phyloP scores from a whole-genome alignment of 164 flowering plant genomes.

The Nymphaea thermarum region DNA sequence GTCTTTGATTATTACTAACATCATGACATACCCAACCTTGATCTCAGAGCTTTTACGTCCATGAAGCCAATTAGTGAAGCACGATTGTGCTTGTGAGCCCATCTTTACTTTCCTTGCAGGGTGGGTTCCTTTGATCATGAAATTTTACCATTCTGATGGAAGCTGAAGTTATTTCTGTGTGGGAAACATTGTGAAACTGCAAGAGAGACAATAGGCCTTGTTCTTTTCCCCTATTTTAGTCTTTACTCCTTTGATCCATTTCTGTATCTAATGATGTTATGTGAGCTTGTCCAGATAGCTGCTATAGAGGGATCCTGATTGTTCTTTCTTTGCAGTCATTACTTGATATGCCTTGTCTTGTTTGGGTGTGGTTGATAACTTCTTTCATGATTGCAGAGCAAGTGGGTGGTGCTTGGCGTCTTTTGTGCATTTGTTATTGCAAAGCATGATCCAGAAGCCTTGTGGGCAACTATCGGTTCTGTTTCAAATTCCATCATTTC shows the following conservation, averaged over 20 bases:
- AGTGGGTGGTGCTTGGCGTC: slow-evolving; percentile 62
- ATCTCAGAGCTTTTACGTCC: too few species aligned
- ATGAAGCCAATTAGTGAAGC: too few species aligned
- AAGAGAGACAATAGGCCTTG: neutral
- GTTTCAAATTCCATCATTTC: slow-evolving; percentile 51
- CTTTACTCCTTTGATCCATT: neutral
- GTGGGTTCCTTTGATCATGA: too few species aligned
- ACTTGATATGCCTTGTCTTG: neutral
- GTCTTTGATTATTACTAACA: too few species aligned
- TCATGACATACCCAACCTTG: too few species aligned
- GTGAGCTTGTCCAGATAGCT: neutral
- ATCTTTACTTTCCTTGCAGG: too few species aligned
- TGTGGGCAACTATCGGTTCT: slow-evolving; percentile 71
- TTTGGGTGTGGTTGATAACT: neutral
- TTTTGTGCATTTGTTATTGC: slow-evolving; percentile 41
- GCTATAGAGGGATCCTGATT: too few species aligned
- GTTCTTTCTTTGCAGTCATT: too few species aligned
- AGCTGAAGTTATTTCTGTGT: too few species aligned
- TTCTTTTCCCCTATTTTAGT: neutral
- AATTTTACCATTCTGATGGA: too few species aligned
- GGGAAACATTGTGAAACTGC: too few species aligned
- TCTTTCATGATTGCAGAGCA: slow-evolving; percentile 47
- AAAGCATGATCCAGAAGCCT: slow-evolving; percentile 71
- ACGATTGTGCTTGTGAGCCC: too few species aligned
- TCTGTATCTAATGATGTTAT: neutral